Conservation (phyloP, 2,329 filamentous ascomycete species). For the Cladosporium sp. region DNA sequence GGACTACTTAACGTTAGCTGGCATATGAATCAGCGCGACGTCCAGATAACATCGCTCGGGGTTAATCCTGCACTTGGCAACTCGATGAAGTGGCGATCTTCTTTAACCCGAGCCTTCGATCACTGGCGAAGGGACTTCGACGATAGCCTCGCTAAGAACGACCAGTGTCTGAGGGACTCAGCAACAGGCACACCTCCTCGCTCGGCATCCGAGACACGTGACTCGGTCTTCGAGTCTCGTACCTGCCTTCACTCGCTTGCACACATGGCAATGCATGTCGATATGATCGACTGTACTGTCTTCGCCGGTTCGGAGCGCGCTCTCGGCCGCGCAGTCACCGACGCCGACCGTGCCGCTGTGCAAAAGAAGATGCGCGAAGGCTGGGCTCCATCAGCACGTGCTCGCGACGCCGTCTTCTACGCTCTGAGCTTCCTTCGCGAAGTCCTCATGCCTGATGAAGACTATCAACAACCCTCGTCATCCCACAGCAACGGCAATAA, state of each 20-base stretch:
- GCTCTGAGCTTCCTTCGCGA: slow-evolving; percentile 83
- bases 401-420: slow-evolving; percentile 88
- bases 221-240: slow-evolving; percentile 80
- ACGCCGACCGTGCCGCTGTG: slow-evolving; percentile 76
- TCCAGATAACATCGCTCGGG: slow-evolving; percentile 85
- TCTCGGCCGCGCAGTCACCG: slow-evolving; percentile 80
- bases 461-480: slow-evolving; percentile 32
- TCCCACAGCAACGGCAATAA: neutral
- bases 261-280: slow-evolving; percentile 97
- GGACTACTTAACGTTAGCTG: slow-evolving; percentile 90
- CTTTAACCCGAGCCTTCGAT: slow-evolving; percentile 84
- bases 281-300: slow-evolving; percentile 96
- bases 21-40: slow-evolving; percentile 97
- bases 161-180: slow-evolving; percentile 13
- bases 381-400: slow-evolving; percentile 87
- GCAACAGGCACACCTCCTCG: slow-evolving; percentile 6
- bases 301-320: slow-evolving; percentile 85
- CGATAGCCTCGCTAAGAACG: slow-evolving; percentile 66
- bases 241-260: slow-evolving; percentile 90
- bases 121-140: slow-evolving; percentile 94
- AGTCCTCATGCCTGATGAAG: slow-evolving; percentile 67
- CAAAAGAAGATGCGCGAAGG: slow-evolving; percentile 80
- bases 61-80: slow-evolving; percentile 73
- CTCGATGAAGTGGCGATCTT: slow-evolving; percentile 85
- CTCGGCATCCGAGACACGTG: slow-evolving; percentile 49